Percentiles rank a stretch among this genome's conserved stretches.
These are phyloP conservation scores for Aspergillus incahuasiensis DNA, from an alignment of 495 filamentous ascomycete species.

Conservation along the genomic window DNA sequence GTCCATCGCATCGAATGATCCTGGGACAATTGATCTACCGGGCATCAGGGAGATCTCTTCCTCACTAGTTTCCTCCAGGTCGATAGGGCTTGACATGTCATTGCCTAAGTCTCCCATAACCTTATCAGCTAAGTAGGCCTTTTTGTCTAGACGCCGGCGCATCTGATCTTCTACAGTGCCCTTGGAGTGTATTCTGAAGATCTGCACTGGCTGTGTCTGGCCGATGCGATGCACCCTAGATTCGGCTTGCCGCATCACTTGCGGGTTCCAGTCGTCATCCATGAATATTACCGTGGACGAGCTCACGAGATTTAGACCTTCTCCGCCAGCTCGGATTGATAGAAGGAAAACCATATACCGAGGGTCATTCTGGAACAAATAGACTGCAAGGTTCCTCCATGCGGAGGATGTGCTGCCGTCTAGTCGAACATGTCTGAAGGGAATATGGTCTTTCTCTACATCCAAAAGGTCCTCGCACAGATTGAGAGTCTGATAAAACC, in stretches of 20 bases:
- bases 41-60: constrained; percentile 4
- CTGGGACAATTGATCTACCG: neutral
- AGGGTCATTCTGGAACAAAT: constrained; percentile 51
- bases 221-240: constrained; percentile 58
- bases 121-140: constrained; percentile 60
- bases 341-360: constrained; percentile 59
- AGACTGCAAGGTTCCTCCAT: constrained; percentile 52
- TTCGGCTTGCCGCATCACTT: constrained; percentile 56
- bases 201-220: constrained; percentile 51
- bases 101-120: constrained; percentile 42
- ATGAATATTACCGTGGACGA: constrained; percentile 60
- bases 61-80: neutral
- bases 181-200: constrained; percentile 56
- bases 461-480: constrained; percentile 54
- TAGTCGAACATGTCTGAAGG: constrained; percentile 51
- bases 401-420: constrained; percentile 55
- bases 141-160: constrained; percentile 60
- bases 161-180: constrained; percentile 63
- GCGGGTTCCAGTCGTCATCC: constrained; percentile 66
- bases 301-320: constrained; percentile 59
- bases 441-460: constrained; percentile 42
- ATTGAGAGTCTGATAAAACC: constrained; percentile 56
- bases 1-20: neutral
- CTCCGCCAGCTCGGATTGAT: constrained; percentile 58
- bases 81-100: neutral